Base-by-base conservation (phyloP, 2,329 filamentous ascomycete species). In the Aspergillus sp. region DNA sequence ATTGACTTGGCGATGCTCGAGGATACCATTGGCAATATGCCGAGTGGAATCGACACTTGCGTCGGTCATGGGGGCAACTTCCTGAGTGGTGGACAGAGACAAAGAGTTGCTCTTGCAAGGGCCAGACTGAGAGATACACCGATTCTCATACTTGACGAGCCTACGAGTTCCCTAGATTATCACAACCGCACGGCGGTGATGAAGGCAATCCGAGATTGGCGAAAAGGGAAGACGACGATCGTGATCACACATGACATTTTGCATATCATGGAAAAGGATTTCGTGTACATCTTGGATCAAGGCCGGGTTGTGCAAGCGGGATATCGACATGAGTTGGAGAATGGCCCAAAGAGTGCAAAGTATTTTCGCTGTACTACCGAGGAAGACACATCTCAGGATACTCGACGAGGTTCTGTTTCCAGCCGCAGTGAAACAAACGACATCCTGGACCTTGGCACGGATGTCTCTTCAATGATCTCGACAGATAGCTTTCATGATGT, bases 161-260 rank as follows among this genome's bases (percentile, higher is more conserved):
- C 87, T 1, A 95, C 89, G 0, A 93, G 88, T 62, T 88, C 88
- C 0, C 71, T 97, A 7, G 91, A 97, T 55, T 79, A 83, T n/a
- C 73, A 77, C 7, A 90, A 78, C 44, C 78, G 84, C 48, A 69
- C 69, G 0, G 65, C 82, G 9, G 77, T 95, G 32, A 84, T 95
- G 74, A 79, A 86, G 34, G 80, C 83, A 0, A 84, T 96, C 41
- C 77, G 88, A 6, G 59, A 76, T 13, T 96, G 90, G 91, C 77
- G 93, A 19, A 71, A 69, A 31, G 84, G 79, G 0, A 93, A 88
- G 61, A 96, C 90, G 0, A 97, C 91, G 0, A 87, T 97, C 40
- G 81, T 97, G 52, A 91, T 97, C 55, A 96, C 93, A 0, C 91
- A 97, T 58, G 89, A 97, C 51, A 78, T 93, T 29, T 77, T 81